These are phyloP conservation scores for Nevesoporus exiguus DNA, from an alignment of 768 basidiomycete genomes.

Conservation along the genomic window DNA sequence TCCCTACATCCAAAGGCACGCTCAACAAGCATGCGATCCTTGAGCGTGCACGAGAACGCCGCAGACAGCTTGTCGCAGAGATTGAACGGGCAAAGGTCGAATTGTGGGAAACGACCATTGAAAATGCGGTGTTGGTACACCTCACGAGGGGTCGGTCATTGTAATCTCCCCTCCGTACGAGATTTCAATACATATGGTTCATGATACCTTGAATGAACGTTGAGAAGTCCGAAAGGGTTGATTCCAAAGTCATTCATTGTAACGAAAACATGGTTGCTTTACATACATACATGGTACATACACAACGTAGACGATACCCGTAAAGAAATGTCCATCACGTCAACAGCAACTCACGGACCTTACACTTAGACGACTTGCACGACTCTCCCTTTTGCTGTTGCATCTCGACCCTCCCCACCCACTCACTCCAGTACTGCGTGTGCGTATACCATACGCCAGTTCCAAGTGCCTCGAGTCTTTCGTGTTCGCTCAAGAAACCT, in stretches of 20 bases:
- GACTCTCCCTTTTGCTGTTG: conserved; percentile 5
- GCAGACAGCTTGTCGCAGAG: conserved; percentile 49
- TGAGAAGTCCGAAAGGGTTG: background rate
- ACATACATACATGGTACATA: conserved; percentile 23
- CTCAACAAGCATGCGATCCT: conserved; percentile 44
- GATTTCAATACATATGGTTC: background rate
- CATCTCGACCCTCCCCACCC: conserved; percentile 5
- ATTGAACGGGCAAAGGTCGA: conserved; percentile 60
- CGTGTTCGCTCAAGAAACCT: conserved; percentile 20
- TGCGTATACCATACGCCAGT: conserved; percentile 17
- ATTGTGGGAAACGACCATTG: conserved; percentile 71
- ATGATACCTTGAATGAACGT: background rate
- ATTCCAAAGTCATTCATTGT: background rate
- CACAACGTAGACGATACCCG: conserved; percentile 2
- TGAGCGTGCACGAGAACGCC: conserved; percentile 50
- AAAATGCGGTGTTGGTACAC: conserved; percentile 59
- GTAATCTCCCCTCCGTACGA: background rate
- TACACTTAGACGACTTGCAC: conserved; percentile 15
- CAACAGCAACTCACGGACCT: conserved; percentile 14
- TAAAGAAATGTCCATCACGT: conserved; percentile 2
- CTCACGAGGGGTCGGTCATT: conserved; percentile 35
- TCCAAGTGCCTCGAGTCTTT: conserved; percentile 16
- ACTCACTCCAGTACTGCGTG: conserved; percentile 21
- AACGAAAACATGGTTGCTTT: conserved; percentile 2
- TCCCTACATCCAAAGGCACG: background rate